Evolutionary conservation across 75 land plant species (phyloP).

Genomic region (Isoetes taiwanensis): DNA sequence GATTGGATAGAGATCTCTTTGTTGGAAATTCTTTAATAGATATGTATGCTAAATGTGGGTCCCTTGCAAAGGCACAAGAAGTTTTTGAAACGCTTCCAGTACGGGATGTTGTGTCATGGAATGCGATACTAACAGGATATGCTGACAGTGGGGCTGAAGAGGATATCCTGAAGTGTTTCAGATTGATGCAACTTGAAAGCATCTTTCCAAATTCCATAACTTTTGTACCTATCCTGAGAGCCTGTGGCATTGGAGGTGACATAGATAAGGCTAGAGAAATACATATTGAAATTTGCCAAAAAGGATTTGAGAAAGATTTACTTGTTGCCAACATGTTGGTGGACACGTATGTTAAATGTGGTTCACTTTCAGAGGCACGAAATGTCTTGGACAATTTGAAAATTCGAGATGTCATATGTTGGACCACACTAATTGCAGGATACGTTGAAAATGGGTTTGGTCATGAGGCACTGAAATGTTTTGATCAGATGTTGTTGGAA

Average conservation of each 20-base stretch:
- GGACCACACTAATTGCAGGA: constrained; percentile 16
- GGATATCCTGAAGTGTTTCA: constrained; percentile 21
- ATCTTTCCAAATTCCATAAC: constrained; percentile 21
- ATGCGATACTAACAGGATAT: constrained; percentile 14
- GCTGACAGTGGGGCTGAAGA: constrained; percentile 10
- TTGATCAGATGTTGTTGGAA: constrained; percentile 1
- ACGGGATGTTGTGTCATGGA: constrained; percentile 11
- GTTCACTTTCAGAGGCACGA: no score
- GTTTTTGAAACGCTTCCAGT: constrained; percentile 15
- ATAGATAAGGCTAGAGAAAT: constrained; percentile 7
- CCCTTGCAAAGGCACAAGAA: constrained; percentile 5
- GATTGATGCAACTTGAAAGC: constrained; percentile 18
- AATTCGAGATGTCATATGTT: constrained; percentile 11
- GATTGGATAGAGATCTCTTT: neutral
- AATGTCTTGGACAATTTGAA: constrained; percentile 8
- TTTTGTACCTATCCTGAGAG: constrained; percentile 27
- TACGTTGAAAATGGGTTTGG: constrained; percentile 11
- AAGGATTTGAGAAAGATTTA: constrained; percentile 3
- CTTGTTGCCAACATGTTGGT: constrained; percentile 5
- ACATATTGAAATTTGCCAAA: constrained; percentile 1
- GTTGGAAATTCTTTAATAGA: neutral
- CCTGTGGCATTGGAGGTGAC: constrained; percentile 13
- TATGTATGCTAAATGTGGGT: constrained; percentile 18
- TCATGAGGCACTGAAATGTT: constrained; percentile 10
- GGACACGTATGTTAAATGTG: constrained; percentile 15